A percentile compares a stretch with the other conserved stretches of the same genome.
phyloP scores from a whole-genome alignment of 768 basidiomycete genomes.

The Pisolithus marmoratus region DNA sequence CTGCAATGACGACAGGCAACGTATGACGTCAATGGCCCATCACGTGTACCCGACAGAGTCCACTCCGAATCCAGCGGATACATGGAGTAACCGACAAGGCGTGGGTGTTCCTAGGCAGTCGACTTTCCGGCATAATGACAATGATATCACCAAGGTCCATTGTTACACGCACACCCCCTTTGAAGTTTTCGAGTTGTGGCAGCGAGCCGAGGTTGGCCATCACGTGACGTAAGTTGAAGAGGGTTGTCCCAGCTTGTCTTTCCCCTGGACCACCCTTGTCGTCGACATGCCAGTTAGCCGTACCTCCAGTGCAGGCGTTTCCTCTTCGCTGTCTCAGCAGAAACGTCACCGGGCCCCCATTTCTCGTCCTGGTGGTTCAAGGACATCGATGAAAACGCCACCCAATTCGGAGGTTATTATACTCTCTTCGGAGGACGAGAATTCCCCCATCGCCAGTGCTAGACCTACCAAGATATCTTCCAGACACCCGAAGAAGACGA shows the following conservation, averaged over 20 bases:
- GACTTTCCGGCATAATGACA: too few species aligned
- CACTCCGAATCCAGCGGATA: background rate
- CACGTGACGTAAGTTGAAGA: background rate
- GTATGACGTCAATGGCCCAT: background rate
- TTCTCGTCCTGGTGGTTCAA: background rate
- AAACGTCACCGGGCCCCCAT: background rate
- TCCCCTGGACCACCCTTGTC: too few species aligned
- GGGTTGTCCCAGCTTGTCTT: background rate
- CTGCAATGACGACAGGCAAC: too few species aligned
- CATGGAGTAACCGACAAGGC: background rate
- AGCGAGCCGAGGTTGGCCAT: background rate
- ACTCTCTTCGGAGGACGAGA: conserved; percentile 31
- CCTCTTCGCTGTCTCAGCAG: background rate
- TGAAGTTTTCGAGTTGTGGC: too few species aligned
- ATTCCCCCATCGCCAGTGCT: conserved; percentile 16
- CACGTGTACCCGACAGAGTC: background rate
- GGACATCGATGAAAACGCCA: conserved; percentile 9
- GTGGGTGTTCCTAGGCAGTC: too few species aligned
- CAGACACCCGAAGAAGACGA: conserved; percentile 9
- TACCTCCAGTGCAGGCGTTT: background rate
- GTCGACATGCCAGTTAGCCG: background rate
- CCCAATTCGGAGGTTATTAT: conserved; percentile 23
- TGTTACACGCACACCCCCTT: too few species aligned
- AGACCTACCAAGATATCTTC: conserved; percentile 9
- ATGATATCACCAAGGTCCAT: too few species aligned